These are phyloP conservation scores for Aurinia saxatilis DNA, from an alignment of 345 rosid species.

Conservation along the genomic window DNA sequence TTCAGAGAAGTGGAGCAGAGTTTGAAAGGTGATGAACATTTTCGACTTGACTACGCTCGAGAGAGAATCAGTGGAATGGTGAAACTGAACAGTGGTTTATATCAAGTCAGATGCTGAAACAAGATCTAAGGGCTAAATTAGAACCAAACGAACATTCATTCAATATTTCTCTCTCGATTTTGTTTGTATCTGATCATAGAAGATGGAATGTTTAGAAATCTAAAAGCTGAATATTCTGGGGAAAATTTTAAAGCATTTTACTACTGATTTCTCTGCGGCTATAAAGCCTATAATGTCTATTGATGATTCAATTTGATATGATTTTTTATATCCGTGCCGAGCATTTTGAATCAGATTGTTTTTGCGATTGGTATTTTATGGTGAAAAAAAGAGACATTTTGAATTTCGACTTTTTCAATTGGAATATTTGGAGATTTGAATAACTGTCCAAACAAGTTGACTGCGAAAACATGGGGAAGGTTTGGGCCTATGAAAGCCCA, in stretches of 20 bases:
- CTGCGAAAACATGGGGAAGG: neutral
- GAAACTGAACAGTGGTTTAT: constrained; percentile 3
- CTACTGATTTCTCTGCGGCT: neutral
- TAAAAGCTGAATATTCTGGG: neutral
- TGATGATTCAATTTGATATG: neutral
- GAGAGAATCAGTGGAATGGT: neutral
- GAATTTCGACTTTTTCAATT: neutral
- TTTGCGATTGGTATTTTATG: neutral
- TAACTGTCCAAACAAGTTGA: neutral
- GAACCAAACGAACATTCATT: neutral
- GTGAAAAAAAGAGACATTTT: neutral
- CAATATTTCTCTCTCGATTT: neutral
- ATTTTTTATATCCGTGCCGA: neutral
- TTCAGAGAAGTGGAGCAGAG: constrained; percentile 10
- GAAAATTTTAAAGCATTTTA: neutral
- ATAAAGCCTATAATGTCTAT: neutral
- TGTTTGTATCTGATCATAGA: neutral
- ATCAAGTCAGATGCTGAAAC: constrained; percentile 12
- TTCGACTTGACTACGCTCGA: neutral
- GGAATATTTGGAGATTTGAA: neutral
- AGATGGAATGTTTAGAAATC: neutral
- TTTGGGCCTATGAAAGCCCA: constrained; percentile 5
- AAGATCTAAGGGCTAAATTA: constrained; percentile 4
- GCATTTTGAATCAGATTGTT: neutral
- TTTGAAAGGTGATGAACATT: neutral